Percentiles rank a stretch among this genome's conserved stretches.
Evolutionary conservation across 805 yeast genomes (phyloP).

Genomic region (Yamadazyma sp.): DNA sequence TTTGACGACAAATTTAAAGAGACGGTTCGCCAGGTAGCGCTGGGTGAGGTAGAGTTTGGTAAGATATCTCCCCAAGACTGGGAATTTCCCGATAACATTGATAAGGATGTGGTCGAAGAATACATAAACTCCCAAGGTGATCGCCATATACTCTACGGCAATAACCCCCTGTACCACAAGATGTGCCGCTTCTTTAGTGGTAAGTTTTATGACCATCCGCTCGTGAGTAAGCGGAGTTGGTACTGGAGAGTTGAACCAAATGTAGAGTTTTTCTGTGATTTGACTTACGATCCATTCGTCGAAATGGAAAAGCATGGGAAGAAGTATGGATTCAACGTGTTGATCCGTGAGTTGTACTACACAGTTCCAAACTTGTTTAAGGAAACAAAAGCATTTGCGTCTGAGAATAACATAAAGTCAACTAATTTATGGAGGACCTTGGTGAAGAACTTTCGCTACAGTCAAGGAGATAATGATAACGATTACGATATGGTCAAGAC

Average conservation of each 20-base stretch:
- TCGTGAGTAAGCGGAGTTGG: slow-evolving; percentile 75
- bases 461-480: slow-evolving; percentile 22
- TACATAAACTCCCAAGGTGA: slow-evolving; percentile 76
- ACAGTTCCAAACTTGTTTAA: slow-evolving; percentile 83
- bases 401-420: slow-evolving; percentile 42
- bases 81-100: slow-evolving; percentile 55
- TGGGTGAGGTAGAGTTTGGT: slow-evolving; percentile 73
- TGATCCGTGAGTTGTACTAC: slow-evolving; percentile 73
- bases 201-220: slow-evolving; percentile 73
- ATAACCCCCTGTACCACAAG: slow-evolving; percentile 77
- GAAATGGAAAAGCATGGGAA: slow-evolving; percentile 73
- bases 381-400: slow-evolving; percentile 64
- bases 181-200: slow-evolving; percentile 96
- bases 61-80: slow-evolving; percentile 56
- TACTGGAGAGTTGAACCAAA: slow-evolving; percentile 97
- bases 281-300: slow-evolving; percentile 86
- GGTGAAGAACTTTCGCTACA: slow-evolving; percentile 31
- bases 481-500: slow-evolving; percentile 24
- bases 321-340: slow-evolving; percentile 81
- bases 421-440: slow-evolving; percentile 74
- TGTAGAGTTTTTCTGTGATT: slow-evolving; percentile 85
- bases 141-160: slow-evolving; percentile 80
- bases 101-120: slow-evolving; percentile 49
- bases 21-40: slow-evolving; percentile 51
- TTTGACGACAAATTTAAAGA: slow-evolving; percentile 65